Base-by-base conservation (phyloP, 257 asterid genomes). In the Rhazya stricta region DNA sequence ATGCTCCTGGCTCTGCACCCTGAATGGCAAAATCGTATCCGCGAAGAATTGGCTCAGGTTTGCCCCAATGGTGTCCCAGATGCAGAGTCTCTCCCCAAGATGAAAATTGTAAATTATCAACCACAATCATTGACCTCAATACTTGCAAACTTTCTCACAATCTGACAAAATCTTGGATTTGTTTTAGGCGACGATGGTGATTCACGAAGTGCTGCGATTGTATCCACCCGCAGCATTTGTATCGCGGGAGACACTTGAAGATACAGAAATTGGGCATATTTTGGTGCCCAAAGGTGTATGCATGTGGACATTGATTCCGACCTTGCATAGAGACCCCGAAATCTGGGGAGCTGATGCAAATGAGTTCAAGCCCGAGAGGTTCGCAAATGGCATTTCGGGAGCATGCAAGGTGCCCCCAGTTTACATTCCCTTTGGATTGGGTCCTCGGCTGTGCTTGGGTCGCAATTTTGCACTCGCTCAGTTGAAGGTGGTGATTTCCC, bases 141-240 rank as follows among this genome's bases (percentile, higher is more conserved):
- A n/a, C n/a, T 2, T 46, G 23, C 42, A 71, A 9, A 6, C 4
- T 3, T 0, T 50, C 32, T 58, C 3, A 29, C 18, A 56, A 12
- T 13, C 67, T 29, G 2, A 61, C 41, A 61, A 12, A 61, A 61
- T 30, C 23, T 12, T 30, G 41, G n/a, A 18, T 63, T 34, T 18
- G 10, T 37, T 79, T 72, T 60, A 88, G 96, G 86, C 86, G 48
- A 85, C 92, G 0, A 92, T 92, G 96, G 97, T 89, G 77, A 86
- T 92, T 36, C 91, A 90, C 51, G 97, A 92, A 79, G 96, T 85
- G 72, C 69, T 90, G 46, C 79, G 97, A 37, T 71, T 92, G 23
- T 92, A 92, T 66, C 96, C 97, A 9, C 97, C 96, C 4, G 97
- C 91, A 27, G 97, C 97, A 53, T 90, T 92, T 42, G 96, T 92